phyloP scores from a whole-genome alignment of 345 rosid species.

The Arabis alpina region DNA sequence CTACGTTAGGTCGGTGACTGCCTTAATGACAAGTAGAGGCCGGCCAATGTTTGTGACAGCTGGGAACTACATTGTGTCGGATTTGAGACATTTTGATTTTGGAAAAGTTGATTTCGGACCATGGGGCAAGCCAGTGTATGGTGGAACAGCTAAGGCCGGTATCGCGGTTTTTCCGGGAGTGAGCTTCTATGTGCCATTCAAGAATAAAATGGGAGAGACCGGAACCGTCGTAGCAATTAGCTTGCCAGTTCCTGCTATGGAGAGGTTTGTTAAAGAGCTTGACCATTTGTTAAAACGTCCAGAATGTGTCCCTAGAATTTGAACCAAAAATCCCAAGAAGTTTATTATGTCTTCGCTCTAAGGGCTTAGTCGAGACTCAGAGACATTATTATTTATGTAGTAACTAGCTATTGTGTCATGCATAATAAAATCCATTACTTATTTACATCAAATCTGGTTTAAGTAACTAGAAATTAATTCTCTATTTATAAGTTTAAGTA shows the following conservation, averaged over 20 bases:
- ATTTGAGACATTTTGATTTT: slow-evolving; percentile 50
- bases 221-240: slow-evolving; percentile 39
- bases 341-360: neutral
- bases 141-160: slow-evolving; percentile 52
- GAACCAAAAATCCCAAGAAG: too few species aligned
- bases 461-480: too few species aligned
- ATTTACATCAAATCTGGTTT: too few species aligned
- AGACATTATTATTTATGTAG: neutral
- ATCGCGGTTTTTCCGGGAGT: slow-evolving; percentile 50
- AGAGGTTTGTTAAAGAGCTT: slow-evolving; percentile 36
- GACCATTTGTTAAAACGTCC: neutral
- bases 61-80: slow-evolving; percentile 51
- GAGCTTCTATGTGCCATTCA: slow-evolving; percentile 49
- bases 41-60: slow-evolving; percentile 52
- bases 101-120: slow-evolving; percentile 52
- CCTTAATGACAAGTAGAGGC: slow-evolving; percentile 45
- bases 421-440: too few species aligned
- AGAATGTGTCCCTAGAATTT: too few species aligned
- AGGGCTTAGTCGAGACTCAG: neutral
- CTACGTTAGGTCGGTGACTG: slow-evolving; percentile 36
- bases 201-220: slow-evolving; percentile 44
- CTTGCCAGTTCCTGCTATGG: slow-evolving; percentile 44
- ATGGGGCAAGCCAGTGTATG: slow-evolving; percentile 62
- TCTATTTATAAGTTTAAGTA: too few species aligned
- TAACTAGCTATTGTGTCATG: neutral